Conservation (phyloP, 2,329 filamentous ascomycete genomes). For the Alternaria rosae region DNA sequence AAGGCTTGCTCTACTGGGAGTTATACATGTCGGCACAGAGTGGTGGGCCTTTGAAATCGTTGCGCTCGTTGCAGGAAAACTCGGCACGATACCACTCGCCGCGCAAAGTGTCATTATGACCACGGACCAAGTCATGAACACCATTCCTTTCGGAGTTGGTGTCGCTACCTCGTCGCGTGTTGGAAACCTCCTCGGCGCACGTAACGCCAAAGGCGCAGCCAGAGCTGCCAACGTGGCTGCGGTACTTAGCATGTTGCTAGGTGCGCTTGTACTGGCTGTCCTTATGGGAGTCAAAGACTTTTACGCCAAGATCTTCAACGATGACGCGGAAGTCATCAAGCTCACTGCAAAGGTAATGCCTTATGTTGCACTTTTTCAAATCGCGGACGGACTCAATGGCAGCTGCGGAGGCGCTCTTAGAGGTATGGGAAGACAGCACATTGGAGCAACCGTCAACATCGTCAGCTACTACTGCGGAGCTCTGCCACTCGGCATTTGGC, state of each 20-base stretch:
- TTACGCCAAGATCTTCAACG: conserved; percentile 82
- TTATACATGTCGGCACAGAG: conserved; percentile 86
- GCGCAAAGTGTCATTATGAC: conserved; percentile 92
- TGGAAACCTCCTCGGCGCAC: conserved; percentile 79
- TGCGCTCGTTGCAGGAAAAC: conserved; percentile 78
- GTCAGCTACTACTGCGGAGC: conserved; percentile 85
- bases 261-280: conserved; percentile 69
- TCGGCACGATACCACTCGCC: conserved; percentile 80
- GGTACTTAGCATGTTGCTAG: conserved; percentile 73
- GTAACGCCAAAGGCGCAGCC: conserved; percentile 69
- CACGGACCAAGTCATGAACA: conserved; percentile 82
- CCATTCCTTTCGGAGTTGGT: conserved; percentile 85
- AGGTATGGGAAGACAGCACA: conserved; percentile 86
- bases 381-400: conserved; percentile 86
- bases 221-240: conserved; percentile 79
- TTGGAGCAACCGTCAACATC: conserved; percentile 82
- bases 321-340: conserved; percentile 73
- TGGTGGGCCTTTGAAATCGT: conserved; percentile 97
- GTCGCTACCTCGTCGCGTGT: conserved; percentile 80
- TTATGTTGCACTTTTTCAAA: conserved; percentile 87
- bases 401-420: conserved; percentile 81
- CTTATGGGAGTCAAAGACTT: conserved; percentile 75
- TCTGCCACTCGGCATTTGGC: conserved; percentile 79
- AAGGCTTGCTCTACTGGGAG: conserved; percentile 75
- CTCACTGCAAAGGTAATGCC: conserved; percentile 82